Evolutionary conservation across 108 stramenopile species (phyloP).

Genomic region (Fragilaria radians): DNA sequence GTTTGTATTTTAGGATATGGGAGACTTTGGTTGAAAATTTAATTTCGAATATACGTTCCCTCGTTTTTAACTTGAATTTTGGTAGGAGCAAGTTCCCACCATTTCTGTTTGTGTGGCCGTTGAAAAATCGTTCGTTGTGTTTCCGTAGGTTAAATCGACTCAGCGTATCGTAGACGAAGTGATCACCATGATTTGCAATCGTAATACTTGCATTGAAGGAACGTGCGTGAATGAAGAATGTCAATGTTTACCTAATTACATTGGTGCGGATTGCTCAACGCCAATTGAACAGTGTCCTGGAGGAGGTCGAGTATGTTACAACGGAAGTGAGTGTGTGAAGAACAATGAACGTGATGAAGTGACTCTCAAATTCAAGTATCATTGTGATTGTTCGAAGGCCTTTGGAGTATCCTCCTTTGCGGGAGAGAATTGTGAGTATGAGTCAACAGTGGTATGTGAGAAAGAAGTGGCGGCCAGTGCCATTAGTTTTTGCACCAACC

Average conservation of each 20-base stretch:
- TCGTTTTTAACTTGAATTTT: no score
- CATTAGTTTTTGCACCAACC: conserved; percentile 60
- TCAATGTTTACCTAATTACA: conserved; percentile 8
- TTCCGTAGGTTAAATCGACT: no score
- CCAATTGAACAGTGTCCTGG: conserved; percentile 17
- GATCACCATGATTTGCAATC: no score
- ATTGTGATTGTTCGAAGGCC: conserved; percentile 13
- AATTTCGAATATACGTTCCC: no score
- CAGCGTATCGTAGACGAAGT: no score
- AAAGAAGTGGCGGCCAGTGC: conserved; percentile 17
- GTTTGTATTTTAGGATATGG: no score
- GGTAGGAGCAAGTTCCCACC: no score
- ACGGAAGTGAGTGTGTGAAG: conserved; percentile 13
- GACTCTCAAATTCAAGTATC: conserved; percentile 1
- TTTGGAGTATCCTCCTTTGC: conserved; percentile 14
- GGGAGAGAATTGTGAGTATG: conserved; percentile 35
- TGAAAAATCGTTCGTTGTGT: no score
- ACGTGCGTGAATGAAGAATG: conserved; percentile 8
- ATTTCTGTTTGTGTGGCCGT: no score
- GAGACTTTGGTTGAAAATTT: no score
- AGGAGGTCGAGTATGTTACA: conserved; percentile 13
- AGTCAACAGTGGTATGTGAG: conserved; percentile 40
- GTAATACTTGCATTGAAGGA: conserved; percentile 9
- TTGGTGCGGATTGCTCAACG: conserved; percentile 27
- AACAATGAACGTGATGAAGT: conserved; percentile 4